phyloP scores from a whole-genome alignment of 768 basidiomycete species.

The Exsudoporus frostii region DNA sequence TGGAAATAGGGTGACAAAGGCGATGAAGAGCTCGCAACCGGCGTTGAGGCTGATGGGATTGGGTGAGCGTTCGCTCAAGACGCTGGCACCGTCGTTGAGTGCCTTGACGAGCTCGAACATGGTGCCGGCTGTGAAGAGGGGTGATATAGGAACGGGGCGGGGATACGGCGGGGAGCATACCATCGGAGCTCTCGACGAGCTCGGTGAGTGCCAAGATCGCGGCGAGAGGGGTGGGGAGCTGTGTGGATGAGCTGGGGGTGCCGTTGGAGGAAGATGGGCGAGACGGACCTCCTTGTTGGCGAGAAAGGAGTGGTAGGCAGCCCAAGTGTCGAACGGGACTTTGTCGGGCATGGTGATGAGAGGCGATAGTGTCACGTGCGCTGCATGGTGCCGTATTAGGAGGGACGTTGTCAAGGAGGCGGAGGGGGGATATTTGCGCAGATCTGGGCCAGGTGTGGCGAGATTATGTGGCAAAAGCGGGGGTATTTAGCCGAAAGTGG shows the following conservation, averaged over 20 bases:
- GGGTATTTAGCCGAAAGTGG: slow-evolving; percentile 20
- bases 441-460: slow-evolving; percentile 7
- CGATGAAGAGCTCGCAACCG: slow-evolving; percentile 89
- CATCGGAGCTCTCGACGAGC: slow-evolving; percentile 74
- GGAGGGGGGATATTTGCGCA: slow-evolving; percentile 23
- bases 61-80: slow-evolving; percentile 56
- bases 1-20: slow-evolving; percentile 81
- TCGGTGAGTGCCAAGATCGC: slow-evolving; percentile 85
- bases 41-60: slow-evolving; percentile 84
- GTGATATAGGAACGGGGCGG: slow-evolving; percentile 1
- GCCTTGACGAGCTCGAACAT: slow-evolving; percentile 91
- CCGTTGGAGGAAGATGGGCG: neutral
- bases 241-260: neutral
- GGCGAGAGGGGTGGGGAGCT: slow-evolving; percentile 83
- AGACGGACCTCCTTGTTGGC: slow-evolving; percentile 60
- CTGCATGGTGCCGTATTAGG: slow-evolving; percentile 10
- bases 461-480: slow-evolving; percentile 11
- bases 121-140: slow-evolving; percentile 60
- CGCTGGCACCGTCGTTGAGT: slow-evolving; percentile 69
- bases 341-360: slow-evolving; percentile 7
- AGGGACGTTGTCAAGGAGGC: slow-evolving; percentile 24
- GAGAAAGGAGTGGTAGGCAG: slow-evolving; percentile 58
- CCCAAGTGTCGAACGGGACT: slow-evolving; percentile 43
- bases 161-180: slow-evolving; percentile 39
- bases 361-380: slow-evolving; percentile 20